These are phyloP conservation scores for Tuber indicum DNA, from an alignment of 495 filamentous ascomycete species.

Conservation along the genomic window DNA sequence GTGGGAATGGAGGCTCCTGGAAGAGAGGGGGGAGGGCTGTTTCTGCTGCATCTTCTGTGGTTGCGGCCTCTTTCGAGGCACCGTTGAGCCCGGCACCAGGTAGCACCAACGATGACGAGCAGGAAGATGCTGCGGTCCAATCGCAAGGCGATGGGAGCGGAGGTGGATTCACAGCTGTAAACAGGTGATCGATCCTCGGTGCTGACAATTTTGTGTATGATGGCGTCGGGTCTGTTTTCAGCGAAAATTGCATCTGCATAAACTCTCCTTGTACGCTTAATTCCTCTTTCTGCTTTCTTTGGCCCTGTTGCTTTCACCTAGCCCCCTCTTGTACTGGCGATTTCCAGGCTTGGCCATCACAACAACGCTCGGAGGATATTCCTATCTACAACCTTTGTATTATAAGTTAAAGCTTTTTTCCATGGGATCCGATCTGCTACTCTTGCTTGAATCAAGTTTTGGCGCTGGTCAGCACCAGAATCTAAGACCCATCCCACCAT, in stretches of 20 bases:
- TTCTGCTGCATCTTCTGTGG: conserved; percentile 38
- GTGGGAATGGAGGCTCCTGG: conserved; percentile 29
- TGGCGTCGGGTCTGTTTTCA: conserved; percentile 2
- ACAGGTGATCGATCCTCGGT: conserved; percentile 33
- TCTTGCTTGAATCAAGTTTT: no score
- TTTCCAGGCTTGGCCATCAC: neutral
- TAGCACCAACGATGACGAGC: conserved; percentile 36
- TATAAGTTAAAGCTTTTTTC: neutral
- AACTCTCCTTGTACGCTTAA: conserved; percentile 2
- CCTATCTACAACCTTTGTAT: neutral
- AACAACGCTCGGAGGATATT: neutral
- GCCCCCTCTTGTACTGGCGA: neutral
- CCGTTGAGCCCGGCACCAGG: conserved; percentile 35
- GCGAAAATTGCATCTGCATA: conserved; percentile 2
- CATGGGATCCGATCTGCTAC: neutral
- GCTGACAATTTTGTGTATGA: neutral
- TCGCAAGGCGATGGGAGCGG: conserved; percentile 18
- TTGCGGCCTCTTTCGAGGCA: conserved; percentile 33
- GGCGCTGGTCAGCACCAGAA: no score
- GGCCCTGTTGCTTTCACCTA: neutral
- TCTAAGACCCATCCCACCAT: no score
- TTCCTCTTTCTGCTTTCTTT: neutral
- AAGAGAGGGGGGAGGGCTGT: conserved; percentile 33
- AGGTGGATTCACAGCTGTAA: conserved; percentile 45
- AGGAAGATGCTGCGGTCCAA: conserved; percentile 38